Conservation (phyloP, 1,284 basidiomycete genomes). For the Ceratobasidium sp. region DNA sequence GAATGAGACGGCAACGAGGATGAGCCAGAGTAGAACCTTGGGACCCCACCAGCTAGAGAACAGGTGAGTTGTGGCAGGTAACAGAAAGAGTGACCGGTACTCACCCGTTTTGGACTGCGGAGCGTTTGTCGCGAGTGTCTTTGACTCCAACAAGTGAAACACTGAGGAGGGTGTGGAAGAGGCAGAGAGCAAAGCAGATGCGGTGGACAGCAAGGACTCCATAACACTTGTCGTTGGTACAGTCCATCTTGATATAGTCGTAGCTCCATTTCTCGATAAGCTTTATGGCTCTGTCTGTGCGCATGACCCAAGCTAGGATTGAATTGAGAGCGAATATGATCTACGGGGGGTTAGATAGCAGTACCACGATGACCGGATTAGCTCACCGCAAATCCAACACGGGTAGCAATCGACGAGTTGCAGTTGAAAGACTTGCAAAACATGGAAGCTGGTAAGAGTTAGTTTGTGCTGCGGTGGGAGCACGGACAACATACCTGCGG, state of each 20-base stretch:
- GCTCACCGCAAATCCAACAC: constrained; percentile 91
- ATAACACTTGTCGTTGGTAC: constrained; percentile 90
- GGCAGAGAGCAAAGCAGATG: constrained; percentile 91
- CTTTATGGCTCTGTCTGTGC: constrained; percentile 85
- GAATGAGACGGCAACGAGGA: constrained; percentile 82
- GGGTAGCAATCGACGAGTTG: constrained; percentile 97
- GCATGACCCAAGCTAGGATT: constrained; percentile 96
- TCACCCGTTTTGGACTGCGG: constrained; percentile 95
- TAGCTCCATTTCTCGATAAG: constrained; percentile 92
- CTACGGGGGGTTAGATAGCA: constrained; percentile 54
- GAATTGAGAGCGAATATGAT: constrained; percentile 96
- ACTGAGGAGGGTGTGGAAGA: constrained; percentile 88
- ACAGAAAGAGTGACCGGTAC: constrained; percentile 46
- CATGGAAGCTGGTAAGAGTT: constrained; percentile 74
- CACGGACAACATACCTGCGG: constrained; percentile 62
- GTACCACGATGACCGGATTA: background rate
- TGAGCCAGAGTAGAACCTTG: constrained; percentile 86
- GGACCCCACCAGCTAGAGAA: constrained; percentile 93
- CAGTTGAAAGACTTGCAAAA: constrained; percentile 99
- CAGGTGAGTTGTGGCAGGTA: constrained; percentile 23
- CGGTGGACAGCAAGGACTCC: constrained; percentile 98
- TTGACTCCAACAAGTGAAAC: constrained; percentile 82
- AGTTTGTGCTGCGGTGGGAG: background rate
- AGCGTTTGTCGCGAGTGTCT: constrained; percentile 88
- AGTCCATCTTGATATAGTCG: constrained; percentile 98